phyloP scores from a whole-genome alignment of 2,329 filamentous ascomycete species.

The Westerdykella sp. region DNA sequence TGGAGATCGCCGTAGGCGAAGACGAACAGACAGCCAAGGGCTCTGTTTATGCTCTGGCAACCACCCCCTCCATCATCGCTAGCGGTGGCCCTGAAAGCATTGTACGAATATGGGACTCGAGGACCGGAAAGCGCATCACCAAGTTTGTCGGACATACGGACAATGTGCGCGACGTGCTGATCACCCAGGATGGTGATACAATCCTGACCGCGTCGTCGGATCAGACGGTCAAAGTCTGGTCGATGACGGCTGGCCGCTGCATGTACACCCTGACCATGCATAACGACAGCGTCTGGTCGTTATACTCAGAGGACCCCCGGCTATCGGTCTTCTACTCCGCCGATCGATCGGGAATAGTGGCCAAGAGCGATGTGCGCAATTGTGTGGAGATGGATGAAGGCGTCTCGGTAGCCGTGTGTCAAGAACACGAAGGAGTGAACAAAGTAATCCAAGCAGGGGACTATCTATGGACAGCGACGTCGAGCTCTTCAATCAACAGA shows the following conservation, averaged over 20 bases:
- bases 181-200: constrained; percentile 81
- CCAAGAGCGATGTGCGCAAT: constrained; percentile 85
- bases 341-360: constrained; percentile 87
- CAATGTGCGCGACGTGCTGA: constrained; percentile 83
- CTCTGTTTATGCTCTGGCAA: constrained; percentile 85
- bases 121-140: constrained; percentile 81
- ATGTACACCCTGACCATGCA: constrained; percentile 99
- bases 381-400: constrained; percentile 77
- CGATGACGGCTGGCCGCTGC: constrained; percentile 86
- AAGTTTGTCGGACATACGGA: constrained; percentile 97
- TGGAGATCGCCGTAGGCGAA: constrained; percentile 78
- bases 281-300: constrained; percentile 94
- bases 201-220: constrained; percentile 94
- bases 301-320: constrained; percentile 81
- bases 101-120: constrained; percentile 85
- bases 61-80: constrained; percentile 73
- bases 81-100: constrained; percentile 92
- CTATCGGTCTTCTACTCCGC: constrained; percentile 90
- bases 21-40: constrained; percentile 83
- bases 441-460: constrained; percentile 60
- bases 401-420: constrained; percentile 79
- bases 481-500: constrained; percentile 84
- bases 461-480: constrained; percentile 84
- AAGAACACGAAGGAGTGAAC: constrained; percentile 80
- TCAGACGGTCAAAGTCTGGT: constrained; percentile 97